Percentiles rank a stretch among this genome's conserved stretches.
Evolutionary conservation across 345 rosid species (phyloP).

Genomic region (Eucalyptus regnans): DNA sequence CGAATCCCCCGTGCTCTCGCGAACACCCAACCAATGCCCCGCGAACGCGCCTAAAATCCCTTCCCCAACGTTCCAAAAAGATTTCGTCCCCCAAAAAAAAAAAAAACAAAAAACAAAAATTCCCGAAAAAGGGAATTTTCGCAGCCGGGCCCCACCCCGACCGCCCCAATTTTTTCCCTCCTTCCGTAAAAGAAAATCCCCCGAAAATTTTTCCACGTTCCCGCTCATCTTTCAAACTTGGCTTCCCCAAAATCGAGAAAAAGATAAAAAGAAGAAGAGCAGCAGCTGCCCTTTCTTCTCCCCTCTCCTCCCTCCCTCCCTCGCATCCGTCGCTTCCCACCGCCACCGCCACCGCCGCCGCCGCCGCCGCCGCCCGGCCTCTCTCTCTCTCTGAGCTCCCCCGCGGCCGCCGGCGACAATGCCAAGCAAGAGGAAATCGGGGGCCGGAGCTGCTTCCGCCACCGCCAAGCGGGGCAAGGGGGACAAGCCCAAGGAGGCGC

Average conservation of each 20-base stretch:
- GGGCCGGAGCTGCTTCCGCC: neutral
- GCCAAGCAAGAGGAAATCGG: neutral
- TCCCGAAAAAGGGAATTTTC: neutral
- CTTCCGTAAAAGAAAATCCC: neutral
- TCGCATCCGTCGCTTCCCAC: constrained; percentile 13
- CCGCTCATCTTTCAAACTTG: neutral
- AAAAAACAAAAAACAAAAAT: too few species aligned
- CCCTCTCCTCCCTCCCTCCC: neutral
- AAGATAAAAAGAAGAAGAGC: neutral
- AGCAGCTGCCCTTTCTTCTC: neutral
- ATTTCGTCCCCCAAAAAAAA: neutral
- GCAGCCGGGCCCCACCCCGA: neutral
- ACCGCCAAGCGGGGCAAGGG: neutral
- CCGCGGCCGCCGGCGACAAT: neutral
- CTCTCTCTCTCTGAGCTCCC: neutral
- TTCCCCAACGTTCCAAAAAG: neutral
- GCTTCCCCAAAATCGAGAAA: neutral
- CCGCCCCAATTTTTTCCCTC: neutral
- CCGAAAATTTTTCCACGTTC: neutral
- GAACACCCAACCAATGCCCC: neutral
- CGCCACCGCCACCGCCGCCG: constrained; percentile 1
- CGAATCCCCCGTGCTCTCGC: neutral
- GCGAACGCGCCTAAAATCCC: neutral
- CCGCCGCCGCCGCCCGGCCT: neutral
- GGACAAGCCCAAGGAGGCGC: neutral